phyloP scores from a whole-genome alignment of 371 early-diverging fungal species.

The Capillidium rhysosporum region DNA sequence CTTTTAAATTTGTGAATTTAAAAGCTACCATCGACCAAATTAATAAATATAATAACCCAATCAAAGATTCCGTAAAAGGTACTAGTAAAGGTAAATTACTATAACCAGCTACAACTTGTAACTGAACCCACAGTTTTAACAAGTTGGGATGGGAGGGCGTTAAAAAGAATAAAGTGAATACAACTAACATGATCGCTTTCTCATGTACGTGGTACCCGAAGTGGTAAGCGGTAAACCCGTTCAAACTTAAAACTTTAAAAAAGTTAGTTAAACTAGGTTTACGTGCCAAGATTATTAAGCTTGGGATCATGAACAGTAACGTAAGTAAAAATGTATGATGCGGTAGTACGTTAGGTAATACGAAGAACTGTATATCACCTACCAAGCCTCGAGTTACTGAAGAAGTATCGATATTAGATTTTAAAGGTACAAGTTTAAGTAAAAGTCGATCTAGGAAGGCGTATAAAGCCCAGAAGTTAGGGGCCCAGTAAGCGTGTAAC shows the following conservation, averaged over 20 bases:
- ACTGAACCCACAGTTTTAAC: neutral
- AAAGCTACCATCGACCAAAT: neutral
- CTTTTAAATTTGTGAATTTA: neutral
- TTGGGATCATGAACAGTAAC: slow-evolving; percentile 34
- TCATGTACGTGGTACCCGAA: slow-evolving; percentile 99
- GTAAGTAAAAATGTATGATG: slow-evolving; percentile 56
- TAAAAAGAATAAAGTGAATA: slow-evolving; percentile 40
- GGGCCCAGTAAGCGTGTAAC: slow-evolving; percentile 93
- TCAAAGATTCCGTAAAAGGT: neutral
- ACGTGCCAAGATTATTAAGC: slow-evolving; percentile 28
- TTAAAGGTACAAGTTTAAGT: slow-evolving; percentile 23
- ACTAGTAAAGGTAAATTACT: neutral
- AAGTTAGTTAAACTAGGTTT: slow-evolving; percentile 48
- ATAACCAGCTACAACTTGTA: neutral
- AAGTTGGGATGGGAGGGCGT: neutral
- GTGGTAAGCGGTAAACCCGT: slow-evolving; percentile 70
- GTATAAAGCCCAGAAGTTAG: slow-evolving; percentile 93
- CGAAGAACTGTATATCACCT: slow-evolving; percentile 67
- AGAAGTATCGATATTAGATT: slow-evolving; percentile 21
- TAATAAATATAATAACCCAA: neutral
- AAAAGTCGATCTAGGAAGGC: slow-evolving; percentile 57
- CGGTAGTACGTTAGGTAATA: slow-evolving; percentile 57
- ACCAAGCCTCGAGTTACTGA: slow-evolving; percentile 83
- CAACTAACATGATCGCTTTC: slow-evolving; percentile 75
- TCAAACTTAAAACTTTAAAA: slow-evolving; percentile 46